Conservation (phyloP, 192 early-diverging fungal genomes). For the Jimgerdemannia flammicorona region DNA sequence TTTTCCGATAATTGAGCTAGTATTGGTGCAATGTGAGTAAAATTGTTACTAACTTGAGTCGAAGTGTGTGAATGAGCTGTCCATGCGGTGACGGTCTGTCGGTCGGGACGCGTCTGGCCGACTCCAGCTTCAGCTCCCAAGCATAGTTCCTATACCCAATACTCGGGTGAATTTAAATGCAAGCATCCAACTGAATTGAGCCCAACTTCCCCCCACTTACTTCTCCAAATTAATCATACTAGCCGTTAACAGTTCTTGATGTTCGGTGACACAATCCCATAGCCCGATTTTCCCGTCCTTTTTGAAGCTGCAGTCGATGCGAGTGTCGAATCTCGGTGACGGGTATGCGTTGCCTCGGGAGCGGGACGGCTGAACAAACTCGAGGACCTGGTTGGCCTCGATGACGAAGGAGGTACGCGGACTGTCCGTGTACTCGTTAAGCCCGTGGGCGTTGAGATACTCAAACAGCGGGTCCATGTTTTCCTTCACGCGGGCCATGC, state of each 20-base stretch:
- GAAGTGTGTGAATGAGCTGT: slow-evolving; percentile 22
- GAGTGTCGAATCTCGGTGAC: slow-evolving; percentile 11
- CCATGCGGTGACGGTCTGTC: slow-evolving; percentile 22
- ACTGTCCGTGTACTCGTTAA: slow-evolving; percentile 15
- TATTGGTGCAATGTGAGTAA: background rate
- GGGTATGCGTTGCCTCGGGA: background rate
- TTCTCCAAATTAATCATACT: slow-evolving; percentile 27
- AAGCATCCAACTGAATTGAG: too few relatives aligned
- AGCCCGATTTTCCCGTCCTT: slow-evolving; percentile 24
- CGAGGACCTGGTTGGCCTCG: slow-evolving; percentile 19
- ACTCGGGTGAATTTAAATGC: background rate
- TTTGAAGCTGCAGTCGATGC: slow-evolving; percentile 18
- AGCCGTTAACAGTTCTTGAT: slow-evolving; percentile 18
- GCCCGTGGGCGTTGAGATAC: slow-evolving; percentile 10
- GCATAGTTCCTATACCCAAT: slow-evolving; percentile 23
- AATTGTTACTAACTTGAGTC: slow-evolving; percentile 14
- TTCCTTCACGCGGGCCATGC: slow-evolving; percentile 16
- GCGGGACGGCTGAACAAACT: background rate
- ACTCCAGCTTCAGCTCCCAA: slow-evolving; percentile 30
- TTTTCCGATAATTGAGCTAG: too few relatives aligned
- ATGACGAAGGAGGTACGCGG: slow-evolving; percentile 20
- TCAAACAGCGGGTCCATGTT: slow-evolving; percentile 22
- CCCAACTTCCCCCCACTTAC: slow-evolving; percentile 3
- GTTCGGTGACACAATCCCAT: slow-evolving; percentile 34
- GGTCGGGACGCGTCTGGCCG: slow-evolving; percentile 20